Evolutionary conservation across 305 asterid genomes (phyloP).

Genomic region (Vinca major): DNA sequence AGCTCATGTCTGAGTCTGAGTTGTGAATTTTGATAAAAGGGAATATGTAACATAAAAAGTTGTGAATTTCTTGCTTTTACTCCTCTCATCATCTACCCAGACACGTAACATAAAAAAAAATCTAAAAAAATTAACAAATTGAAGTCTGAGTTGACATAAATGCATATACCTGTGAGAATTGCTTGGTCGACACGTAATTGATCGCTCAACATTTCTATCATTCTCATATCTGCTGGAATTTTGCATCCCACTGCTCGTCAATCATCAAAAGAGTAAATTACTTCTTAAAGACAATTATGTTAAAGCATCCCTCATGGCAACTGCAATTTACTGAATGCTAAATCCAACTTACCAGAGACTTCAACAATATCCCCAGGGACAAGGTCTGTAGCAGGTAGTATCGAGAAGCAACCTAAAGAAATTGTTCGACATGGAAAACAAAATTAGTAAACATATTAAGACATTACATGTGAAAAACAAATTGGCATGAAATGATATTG

Average conservation of each 20-base stretch:
- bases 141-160: not conserved
- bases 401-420: conserved; percentile 76
- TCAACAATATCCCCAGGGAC: conserved; percentile 98
- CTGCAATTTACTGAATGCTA: conserved; percentile 15
- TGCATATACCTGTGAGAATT: conserved; percentile 68
- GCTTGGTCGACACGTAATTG: conserved; percentile 97
- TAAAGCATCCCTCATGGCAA: not conserved
- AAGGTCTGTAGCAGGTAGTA: conserved; percentile 87
- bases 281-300: conserved; percentile 6
- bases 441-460: conserved; percentile 11
- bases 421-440: conserved; percentile 18
- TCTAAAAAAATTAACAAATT: not conserved
- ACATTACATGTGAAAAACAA: not conserved
- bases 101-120: no score
- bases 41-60: no score
- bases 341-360: conserved; percentile 66
- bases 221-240: conserved; percentile 97
- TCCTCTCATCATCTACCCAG: not conserved
- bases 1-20: not conserved
- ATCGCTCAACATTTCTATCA: conserved; percentile 82
- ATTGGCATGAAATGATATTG: not conserved
- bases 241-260: conserved; percentile 78
- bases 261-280: conserved; percentile 16
- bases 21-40: not conserved
- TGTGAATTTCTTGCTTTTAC: not conserved